These are phyloP conservation scores for Salix udensis DNA, from an alignment of 345 rosid genomes.

Conservation along the genomic window DNA sequence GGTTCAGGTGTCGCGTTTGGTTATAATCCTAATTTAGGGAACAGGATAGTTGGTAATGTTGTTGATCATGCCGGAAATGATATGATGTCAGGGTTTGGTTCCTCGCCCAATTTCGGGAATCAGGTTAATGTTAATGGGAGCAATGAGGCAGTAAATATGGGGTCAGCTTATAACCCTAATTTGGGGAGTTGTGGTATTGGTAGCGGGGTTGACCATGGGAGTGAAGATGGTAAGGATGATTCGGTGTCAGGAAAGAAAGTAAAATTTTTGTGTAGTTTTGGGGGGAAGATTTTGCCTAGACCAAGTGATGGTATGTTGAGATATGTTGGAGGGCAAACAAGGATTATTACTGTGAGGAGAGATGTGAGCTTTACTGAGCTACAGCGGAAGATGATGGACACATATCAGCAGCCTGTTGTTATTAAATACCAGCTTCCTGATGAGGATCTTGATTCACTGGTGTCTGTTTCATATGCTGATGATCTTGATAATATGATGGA, in stretches of 20 bases:
- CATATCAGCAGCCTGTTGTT: conserved; percentile 50
- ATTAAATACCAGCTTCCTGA: conserved; percentile 77
- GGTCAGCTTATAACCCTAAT: conserved; percentile 17
- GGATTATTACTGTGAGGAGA: conserved; percentile 54
- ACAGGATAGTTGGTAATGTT: conserved; percentile 45
- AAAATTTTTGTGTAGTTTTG: conserved; percentile 68
- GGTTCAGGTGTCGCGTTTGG: conserved; percentile 33
- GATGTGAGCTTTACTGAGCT: conserved; percentile 52
- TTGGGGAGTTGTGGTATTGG: conserved; percentile 34
- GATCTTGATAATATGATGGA: conserved; percentile 85
- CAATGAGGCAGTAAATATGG: conserved; percentile 20
- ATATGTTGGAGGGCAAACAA: conserved; percentile 72
- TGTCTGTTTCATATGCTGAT: conserved; percentile 66
- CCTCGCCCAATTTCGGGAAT: conserved; percentile 30
- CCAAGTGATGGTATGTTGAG: conserved; percentile 73
- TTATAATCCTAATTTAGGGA: conserved; percentile 34
- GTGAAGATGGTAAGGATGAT: conserved; percentile 60
- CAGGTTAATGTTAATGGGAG: conserved; percentile 25
- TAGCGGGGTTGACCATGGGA: conserved; percentile 35
- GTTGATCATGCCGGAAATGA: conserved; percentile 40
- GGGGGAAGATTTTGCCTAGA: conserved; percentile 76
- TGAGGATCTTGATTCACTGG: conserved; percentile 82
- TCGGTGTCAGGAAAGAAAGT: conserved; percentile 53
- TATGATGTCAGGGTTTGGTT: conserved; percentile 26
- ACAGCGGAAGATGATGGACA: conserved; percentile 49